These are phyloP conservation scores for Verticillium klebahnii DNA, from an alignment of 2,329 filamentous ascomycete genomes.

Conservation along the genomic window DNA sequence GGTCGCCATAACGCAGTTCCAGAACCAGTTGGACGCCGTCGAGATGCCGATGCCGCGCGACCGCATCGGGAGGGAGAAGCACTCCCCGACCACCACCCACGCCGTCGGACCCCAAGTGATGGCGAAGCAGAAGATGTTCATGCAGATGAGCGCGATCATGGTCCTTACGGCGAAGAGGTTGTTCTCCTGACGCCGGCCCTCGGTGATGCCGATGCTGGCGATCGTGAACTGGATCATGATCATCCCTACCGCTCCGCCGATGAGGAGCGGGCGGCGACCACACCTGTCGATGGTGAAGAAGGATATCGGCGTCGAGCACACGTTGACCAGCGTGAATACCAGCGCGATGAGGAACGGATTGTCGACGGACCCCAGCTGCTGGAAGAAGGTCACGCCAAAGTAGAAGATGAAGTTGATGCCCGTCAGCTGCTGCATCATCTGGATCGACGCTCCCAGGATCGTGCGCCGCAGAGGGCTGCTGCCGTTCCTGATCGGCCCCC, in stretches of 20 bases:
- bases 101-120: slow-evolving; percentile 68
- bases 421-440: slow-evolving; percentile 54
- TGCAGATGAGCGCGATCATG: slow-evolving; percentile 71
- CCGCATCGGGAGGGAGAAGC: slow-evolving; percentile 71
- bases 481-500: slow-evolving; percentile 47
- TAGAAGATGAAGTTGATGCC: slow-evolving; percentile 71
- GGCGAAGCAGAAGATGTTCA: slow-evolving; percentile 79
- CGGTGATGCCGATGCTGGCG: slow-evolving; percentile 47
- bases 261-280: slow-evolving; percentile 57
- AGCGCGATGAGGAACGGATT: slow-evolving; percentile 69
- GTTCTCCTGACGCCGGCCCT: slow-evolving; percentile 23
- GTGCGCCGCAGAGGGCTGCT: slow-evolving; percentile 55
- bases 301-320: slow-evolving; percentile 11
- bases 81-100: slow-evolving; percentile 69
- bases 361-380: slow-evolving; percentile 56
- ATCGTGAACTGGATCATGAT: slow-evolving; percentile 66
- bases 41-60: slow-evolving; percentile 67
- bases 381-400: slow-evolving; percentile 67
- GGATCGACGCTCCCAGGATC: slow-evolving; percentile 49
- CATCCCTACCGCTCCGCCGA: slow-evolving; percentile 68
- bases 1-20: slow-evolving; percentile 57
- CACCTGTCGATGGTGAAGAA: slow-evolving; percentile 14
- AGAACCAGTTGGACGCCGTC: slow-evolving; percentile 71
- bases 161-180: slow-evolving; percentile 23
- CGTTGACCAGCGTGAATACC: slow-evolving; percentile 57